A percentile compares a stretch with the other conserved stretches of the same genome.
phyloP scores from a whole-genome alignment of 768 basidiomycete genomes.

The Coprinellus micaceus region DNA sequence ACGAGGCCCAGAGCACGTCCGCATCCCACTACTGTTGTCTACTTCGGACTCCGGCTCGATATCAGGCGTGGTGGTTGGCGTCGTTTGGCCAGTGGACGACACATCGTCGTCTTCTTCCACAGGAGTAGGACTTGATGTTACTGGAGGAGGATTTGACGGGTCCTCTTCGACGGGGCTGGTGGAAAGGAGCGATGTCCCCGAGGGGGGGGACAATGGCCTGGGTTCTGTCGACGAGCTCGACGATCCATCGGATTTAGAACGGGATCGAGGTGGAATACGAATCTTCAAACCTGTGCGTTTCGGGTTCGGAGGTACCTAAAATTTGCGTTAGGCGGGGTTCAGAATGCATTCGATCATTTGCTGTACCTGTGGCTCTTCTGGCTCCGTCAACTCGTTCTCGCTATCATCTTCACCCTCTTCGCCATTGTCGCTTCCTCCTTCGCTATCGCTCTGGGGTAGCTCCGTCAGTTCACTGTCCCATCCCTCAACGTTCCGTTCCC shows the following conservation, averaged over 20 bases:
- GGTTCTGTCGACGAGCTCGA: too few relatives aligned
- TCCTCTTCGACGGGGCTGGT: neutral
- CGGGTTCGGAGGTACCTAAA: constrained; percentile 2
- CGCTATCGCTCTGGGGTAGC: constrained; percentile 22
- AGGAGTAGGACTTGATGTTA: neutral
- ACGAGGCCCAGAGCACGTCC: constrained; percentile 27
- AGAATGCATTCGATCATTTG: neutral
- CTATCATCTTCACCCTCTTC: neutral
- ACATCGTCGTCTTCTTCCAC: neutral
- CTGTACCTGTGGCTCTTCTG: constrained; percentile 3
- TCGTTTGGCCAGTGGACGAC: neutral
- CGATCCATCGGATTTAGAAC: neutral
- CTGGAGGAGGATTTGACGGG: neutral
- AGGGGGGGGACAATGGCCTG: too few relatives aligned
- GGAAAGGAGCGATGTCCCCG: neutral
- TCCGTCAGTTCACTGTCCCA: constrained; percentile 36
- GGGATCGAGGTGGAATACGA: constrained; percentile 29
- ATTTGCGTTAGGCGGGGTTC: neutral
- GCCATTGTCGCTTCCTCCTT: constrained; percentile 13
- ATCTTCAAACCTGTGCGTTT: constrained; percentile 26
- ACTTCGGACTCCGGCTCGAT: neutral
- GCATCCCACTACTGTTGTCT: neutral
- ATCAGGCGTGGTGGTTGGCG: neutral
- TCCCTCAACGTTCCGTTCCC: constrained; percentile 12
- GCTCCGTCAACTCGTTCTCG: neutral